phyloP scores from a whole-genome alignment of 805 yeast genomes.

The Candida easanensis region DNA sequence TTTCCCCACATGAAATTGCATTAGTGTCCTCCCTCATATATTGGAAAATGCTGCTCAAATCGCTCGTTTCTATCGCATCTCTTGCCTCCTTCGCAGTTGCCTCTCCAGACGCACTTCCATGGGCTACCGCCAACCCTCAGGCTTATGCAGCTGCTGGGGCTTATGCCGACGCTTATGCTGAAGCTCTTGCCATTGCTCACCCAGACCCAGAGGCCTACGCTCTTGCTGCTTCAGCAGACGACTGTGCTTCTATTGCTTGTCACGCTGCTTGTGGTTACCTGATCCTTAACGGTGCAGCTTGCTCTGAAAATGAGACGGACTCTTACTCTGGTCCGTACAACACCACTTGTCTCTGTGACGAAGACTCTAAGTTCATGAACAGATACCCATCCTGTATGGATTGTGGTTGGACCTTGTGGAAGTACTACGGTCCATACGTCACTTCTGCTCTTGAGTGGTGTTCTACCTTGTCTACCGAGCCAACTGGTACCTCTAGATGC shows the following conservation, averaged over 20 bases:
- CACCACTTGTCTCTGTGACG: conserved; percentile 30
- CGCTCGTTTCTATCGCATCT: conserved; percentile 1
- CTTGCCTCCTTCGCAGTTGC: conserved; percentile 3
- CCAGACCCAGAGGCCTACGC: conserved; percentile 31
- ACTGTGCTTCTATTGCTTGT: conserved; percentile 30
- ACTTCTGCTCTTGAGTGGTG: conserved; percentile 31
- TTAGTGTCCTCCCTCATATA: too few species aligned
- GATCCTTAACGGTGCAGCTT: conserved; percentile 30
- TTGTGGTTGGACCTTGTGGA: conserved; percentile 40
- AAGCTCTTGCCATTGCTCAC: conserved; percentile 27
- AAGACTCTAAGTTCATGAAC: conserved; percentile 25
- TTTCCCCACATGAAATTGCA: neutral
- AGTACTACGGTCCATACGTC: conserved; percentile 32
- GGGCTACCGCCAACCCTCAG: conserved; percentile 19
- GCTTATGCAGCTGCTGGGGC: conserved; percentile 23
- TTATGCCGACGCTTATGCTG: conserved; percentile 24
- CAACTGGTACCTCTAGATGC: conserved; percentile 33
- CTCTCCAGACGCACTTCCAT: conserved; percentile 16
- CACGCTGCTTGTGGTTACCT: conserved; percentile 34
- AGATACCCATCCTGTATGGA: conserved; percentile 32
- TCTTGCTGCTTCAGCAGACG: conserved; percentile 28
- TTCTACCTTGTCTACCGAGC: conserved; percentile 27
- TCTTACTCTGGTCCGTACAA: conserved; percentile 29
- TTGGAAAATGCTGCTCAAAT: conserved; percentile 2
- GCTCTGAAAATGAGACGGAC: conserved; percentile 21